Evolutionary conservation across 495 filamentous ascomycete genomes (phyloP).

Genomic region (Aspergillus homomorphus): DNA sequence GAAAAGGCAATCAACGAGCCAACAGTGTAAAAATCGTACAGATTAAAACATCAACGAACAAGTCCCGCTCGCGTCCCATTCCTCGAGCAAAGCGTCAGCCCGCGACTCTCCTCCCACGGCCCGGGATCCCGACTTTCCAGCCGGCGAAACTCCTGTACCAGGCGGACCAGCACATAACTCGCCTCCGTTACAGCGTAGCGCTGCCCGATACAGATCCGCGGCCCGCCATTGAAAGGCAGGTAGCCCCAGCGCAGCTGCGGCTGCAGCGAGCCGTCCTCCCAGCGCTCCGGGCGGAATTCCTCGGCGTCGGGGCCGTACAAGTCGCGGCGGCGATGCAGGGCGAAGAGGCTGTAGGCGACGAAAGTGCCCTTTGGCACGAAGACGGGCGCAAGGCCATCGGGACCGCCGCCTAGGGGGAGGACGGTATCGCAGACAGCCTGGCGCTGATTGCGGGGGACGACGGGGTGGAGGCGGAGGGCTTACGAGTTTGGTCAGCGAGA

Average conservation of each 20-base stretch:
- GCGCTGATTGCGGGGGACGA: constrained; percentile 49
- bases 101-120: constrained; percentile 5
- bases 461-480: constrained; percentile 49
- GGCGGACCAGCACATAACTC: constrained; percentile 57
- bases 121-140: constrained; percentile 14
- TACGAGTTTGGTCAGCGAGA: not conserved
- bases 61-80: not conserved
- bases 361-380: constrained; percentile 39
- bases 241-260: constrained; percentile 53
- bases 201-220: constrained; percentile 75
- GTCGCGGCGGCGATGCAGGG: constrained; percentile 34
- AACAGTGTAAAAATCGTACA: no score
- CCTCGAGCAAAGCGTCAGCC: not conserved
- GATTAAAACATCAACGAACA: not conserved
- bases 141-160: constrained; percentile 59
- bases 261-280: constrained; percentile 13
- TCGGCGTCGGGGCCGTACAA: constrained; percentile 34
- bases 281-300: constrained; percentile 32
- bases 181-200: constrained; percentile 67
- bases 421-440: constrained; percentile 46
- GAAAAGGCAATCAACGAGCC: no score
- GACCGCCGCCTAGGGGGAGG: constrained; percentile 49
- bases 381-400: constrained; percentile 44
- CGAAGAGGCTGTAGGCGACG: constrained; percentile 22
- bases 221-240: constrained; percentile 70